Percentiles rank a stretch among this genome's conserved stretches.
Conservation (phyloP, 129 eudicot genomes). For the Erigeron canadensis region DNA sequence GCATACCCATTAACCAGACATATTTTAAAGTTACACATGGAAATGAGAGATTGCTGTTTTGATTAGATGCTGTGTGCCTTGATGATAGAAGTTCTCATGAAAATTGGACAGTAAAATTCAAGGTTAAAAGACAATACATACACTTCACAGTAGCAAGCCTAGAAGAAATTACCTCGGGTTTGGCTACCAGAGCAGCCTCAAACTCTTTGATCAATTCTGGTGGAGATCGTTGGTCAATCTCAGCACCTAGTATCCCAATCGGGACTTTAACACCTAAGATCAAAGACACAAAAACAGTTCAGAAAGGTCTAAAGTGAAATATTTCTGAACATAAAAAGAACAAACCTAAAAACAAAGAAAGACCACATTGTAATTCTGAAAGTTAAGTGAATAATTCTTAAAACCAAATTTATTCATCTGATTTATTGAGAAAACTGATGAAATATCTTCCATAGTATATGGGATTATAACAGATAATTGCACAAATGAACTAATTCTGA, state of each 20-base stretch:
- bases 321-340: no score
- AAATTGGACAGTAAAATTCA: conserved; percentile 5
- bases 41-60: no score
- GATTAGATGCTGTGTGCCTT: no score
- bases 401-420: no score
- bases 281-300: not conserved
- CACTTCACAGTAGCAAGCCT: conserved; percentile 1
- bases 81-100: no score
- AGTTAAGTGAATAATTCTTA: no score
- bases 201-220: conserved; percentile 71
- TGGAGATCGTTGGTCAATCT: conserved; percentile 57
- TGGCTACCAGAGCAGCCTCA: conserved; percentile 52
- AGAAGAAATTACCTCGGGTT: conserved; percentile 46
- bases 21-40: no score
- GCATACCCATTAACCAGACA: conserved; percentile 11
- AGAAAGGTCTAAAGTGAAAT: no score
- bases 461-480: no score
- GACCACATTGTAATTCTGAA: not conserved
- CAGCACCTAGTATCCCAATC: conserved; percentile 64
- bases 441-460: no score
- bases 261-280: conserved; percentile 77
- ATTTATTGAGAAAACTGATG: no score
- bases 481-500: no score
- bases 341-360: not conserved
- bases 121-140: conserved; percentile 16